Percentiles rank a stretch among this genome's conserved stretches.
Conservation (phyloP, 2,329 filamentous ascomycete species). For the Leptographium flavum region DNA sequence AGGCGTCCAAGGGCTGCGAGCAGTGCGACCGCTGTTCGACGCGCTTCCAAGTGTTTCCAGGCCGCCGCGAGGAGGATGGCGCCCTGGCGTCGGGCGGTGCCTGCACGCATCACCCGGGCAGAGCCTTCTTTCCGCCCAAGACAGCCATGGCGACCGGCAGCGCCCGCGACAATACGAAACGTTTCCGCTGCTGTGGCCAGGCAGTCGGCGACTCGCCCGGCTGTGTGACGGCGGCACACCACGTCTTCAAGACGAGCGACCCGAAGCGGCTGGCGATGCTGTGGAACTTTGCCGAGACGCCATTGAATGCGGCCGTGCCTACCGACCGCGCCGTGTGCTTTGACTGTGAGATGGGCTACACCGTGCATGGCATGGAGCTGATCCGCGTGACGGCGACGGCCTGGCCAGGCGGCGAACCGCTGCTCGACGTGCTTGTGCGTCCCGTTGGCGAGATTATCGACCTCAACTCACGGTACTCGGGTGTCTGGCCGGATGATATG, state of each 20-base stretch:
- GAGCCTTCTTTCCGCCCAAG: conserved; percentile 43
- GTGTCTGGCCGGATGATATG: conserved; percentile 67
- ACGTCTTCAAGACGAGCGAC: conserved; percentile 79
- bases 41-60: conserved; percentile 85
- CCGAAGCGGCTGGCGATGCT: conserved; percentile 61
- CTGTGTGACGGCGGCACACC: conserved; percentile 55
- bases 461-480: conserved; percentile 75
- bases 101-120: conserved; percentile 73
- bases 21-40: conserved; percentile 74
- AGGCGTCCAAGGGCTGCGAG: conserved; percentile 64
- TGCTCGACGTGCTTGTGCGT: conserved; percentile 53
- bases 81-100: conserved; percentile 60
- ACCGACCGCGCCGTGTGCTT: conserved; percentile 59
- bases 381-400: conserved; percentile 78
- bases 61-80: conserved; percentile 62
- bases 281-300: conserved; percentile 70
- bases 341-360: conserved; percentile 98
- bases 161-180: conserved; percentile 43
- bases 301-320: conserved; percentile 40
- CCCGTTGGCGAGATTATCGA: conserved; percentile 13
- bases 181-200: conserved; percentile 69
- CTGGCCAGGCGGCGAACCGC: conserved; percentile 62
- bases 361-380: conserved; percentile 73
- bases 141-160: conserved; percentile 31
- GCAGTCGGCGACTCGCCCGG: conserved; percentile 57